Evolutionary conservation across 2,329 filamentous ascomycete species (phyloP).

Genomic region (Byssochlamys sp.): DNA sequence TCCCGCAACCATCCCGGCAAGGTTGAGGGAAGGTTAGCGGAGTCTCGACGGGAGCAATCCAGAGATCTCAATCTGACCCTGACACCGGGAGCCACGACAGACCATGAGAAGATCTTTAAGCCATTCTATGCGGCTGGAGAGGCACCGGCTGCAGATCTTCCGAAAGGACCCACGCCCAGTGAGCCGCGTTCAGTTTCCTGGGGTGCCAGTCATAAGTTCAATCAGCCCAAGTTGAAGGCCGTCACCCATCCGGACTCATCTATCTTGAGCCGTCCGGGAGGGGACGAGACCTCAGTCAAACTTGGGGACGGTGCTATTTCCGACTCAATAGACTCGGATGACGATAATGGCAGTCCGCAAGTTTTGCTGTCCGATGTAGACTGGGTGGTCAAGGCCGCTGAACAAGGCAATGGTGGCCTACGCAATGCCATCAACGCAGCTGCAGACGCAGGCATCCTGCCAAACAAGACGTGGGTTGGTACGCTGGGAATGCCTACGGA

Average conservation of each 20-base stretch:
- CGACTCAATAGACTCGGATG: constrained; percentile 7
- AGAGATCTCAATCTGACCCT: constrained; percentile 15
- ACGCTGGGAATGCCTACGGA: constrained; percentile 90
- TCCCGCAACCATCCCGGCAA: constrained; percentile 14
- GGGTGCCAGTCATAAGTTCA: constrained; percentile 56
- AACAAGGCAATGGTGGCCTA: constrained; percentile 85
- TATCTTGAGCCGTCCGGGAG: constrained; percentile 48
- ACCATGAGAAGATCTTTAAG: constrained; percentile 31
- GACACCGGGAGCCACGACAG: constrained; percentile 31
- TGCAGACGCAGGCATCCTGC: constrained; percentile 55
- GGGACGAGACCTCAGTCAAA: constrained; percentile 14
- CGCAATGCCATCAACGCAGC: constrained; percentile 79
- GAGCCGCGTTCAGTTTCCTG: constrained; percentile 69
- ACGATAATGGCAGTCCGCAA: constrained; percentile 49
- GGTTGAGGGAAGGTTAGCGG: constrained; percentile 16
- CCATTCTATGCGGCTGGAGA: constrained; percentile 20
- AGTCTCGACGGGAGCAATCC: constrained; percentile 9
- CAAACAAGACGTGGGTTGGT: constrained; percentile 75
- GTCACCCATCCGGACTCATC: constrained; percentile 63
- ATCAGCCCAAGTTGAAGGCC: constrained; percentile 70
- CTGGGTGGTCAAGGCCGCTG: constrained; percentile 73
- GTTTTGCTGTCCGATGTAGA: constrained; percentile 58
- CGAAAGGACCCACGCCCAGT: constrained; percentile 33
- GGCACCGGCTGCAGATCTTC: constrained; percentile 19
- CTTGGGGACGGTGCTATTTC: constrained; percentile 10